Percentiles rank a stretch among this genome's conserved stretches.
Evolutionary conservation across 306 rosid species (phyloP).

Genomic region (Quercus ilex): DNA sequence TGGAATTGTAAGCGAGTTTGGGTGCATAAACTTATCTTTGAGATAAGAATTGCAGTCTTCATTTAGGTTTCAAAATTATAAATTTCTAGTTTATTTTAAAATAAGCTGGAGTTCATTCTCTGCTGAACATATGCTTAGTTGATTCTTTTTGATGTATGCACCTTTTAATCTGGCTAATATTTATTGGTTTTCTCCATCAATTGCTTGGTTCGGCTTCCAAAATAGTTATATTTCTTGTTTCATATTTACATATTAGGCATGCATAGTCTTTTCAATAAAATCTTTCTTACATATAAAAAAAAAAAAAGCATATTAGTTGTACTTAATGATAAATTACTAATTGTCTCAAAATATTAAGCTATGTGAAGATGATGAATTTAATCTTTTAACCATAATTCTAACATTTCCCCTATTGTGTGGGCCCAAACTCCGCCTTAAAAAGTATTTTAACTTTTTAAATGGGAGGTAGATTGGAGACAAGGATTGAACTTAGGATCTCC

Average conservation of each 20-base stretch:
- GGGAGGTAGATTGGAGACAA: no score
- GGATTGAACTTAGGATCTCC: no score
- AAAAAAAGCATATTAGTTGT: no score
- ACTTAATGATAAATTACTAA: no score
- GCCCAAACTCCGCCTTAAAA: no score
- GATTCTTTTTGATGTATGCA: background rate
- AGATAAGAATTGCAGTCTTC: background rate
- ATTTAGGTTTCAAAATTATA: background rate
- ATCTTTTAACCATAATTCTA: no score
- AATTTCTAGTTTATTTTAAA: background rate
- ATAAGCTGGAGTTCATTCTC: background rate
- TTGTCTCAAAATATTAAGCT: no score
- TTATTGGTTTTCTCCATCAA: background rate
- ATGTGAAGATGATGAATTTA: no score
- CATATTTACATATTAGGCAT: conserved; percentile 5
- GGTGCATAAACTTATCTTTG: background rate
- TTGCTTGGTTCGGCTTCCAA: background rate
- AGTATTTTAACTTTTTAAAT: no score
- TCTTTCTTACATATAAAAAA: no score
- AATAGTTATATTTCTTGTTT: conserved; percentile 19
- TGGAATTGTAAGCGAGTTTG: conserved; percentile 73
- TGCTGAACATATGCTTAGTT: background rate
- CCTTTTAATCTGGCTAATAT: background rate
- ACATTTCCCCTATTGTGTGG: no score
- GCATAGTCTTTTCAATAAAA: no score